These are phyloP conservation scores for Hymenoscyphus albidus DNA, from an alignment of 2,329 filamentous ascomycete genomes.

Conservation along the genomic window DNA sequence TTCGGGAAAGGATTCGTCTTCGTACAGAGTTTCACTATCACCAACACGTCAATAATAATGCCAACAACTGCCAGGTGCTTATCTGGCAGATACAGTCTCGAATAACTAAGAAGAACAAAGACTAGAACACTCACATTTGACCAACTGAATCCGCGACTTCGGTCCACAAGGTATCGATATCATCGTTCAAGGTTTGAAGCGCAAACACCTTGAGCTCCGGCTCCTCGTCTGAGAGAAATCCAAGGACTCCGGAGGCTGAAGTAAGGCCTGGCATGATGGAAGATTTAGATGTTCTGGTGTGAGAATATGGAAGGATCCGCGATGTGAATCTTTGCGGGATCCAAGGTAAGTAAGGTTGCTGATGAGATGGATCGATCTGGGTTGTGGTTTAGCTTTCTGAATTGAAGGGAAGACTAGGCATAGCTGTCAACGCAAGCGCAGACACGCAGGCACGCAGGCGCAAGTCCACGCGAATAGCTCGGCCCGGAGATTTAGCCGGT, in stretches of 20 bases:
- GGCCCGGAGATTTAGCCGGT: neutral
- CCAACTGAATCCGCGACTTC: conserved; percentile 90
- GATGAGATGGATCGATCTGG: neutral
- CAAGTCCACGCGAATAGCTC: neutral
- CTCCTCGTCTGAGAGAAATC: conserved; percentile 93
- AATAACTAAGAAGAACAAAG: neutral
- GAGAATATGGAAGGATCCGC: neutral
- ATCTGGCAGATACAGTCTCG: neutral
- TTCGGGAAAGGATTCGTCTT: conserved; percentile 92
- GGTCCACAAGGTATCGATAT: conserved; percentile 96
- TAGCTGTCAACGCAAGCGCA: conserved; percentile 1
- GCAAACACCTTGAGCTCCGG: conserved; percentile 92
- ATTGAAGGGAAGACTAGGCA: neutral
- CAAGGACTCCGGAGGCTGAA: conserved; percentile 90
- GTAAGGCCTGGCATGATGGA: conserved; percentile 80
- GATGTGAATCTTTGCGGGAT: neutral
- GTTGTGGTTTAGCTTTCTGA: neutral
- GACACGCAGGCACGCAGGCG: neutral
- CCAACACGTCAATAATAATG: neutral
- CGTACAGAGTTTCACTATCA: conserved; percentile 86
- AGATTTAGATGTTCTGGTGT: neutral
- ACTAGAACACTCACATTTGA: conserved; percentile 69
- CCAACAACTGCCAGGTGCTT: neutral
- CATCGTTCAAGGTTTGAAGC: conserved; percentile 88
- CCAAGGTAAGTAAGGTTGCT: neutral